phyloP scores from a whole-genome alignment of 148 eudicot genomes.

The Silene conica region DNA sequence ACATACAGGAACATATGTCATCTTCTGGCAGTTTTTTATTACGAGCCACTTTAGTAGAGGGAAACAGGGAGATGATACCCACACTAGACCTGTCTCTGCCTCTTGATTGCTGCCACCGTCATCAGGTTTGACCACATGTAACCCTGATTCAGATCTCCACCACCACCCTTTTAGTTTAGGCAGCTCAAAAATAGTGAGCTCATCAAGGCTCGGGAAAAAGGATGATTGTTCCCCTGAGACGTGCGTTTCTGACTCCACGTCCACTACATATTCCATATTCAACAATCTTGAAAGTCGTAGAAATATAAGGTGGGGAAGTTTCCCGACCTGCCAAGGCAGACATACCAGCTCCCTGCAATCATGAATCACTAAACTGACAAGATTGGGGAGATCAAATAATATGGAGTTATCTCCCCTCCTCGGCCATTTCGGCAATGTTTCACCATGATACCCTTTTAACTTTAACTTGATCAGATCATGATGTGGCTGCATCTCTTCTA shows the following conservation, averaged over 20 bases:
- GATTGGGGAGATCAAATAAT: slow-evolving; percentile 12
- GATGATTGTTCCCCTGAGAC: background rate
- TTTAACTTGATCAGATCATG: slow-evolving; percentile 1
- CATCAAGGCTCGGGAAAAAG: background rate
- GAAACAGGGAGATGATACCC: no score
- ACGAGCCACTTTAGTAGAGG: no score
- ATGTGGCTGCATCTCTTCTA: slow-evolving; percentile 17
- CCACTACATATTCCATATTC: background rate
- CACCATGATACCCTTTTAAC: slow-evolving; percentile 9
- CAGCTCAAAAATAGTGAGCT: background rate
- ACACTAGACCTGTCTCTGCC: no score
- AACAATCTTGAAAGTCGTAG: slow-evolving; percentile 2
- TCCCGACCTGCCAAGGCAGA: background rate
- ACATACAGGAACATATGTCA: no score
- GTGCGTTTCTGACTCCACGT: background rate
- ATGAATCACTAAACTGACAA: background rate
- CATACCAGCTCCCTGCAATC: background rate
- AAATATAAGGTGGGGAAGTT: background rate
- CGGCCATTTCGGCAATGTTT: slow-evolving; percentile 15
- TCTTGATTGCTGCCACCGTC: no score
- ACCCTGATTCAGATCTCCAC: background rate
- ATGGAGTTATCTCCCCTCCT: background rate
- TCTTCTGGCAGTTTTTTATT: no score
- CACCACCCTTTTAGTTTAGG: slow-evolving; percentile 12
- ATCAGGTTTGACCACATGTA: no score